phyloP scores from a whole-genome alignment of 805 yeast species.

The Candida succiphila region DNA sequence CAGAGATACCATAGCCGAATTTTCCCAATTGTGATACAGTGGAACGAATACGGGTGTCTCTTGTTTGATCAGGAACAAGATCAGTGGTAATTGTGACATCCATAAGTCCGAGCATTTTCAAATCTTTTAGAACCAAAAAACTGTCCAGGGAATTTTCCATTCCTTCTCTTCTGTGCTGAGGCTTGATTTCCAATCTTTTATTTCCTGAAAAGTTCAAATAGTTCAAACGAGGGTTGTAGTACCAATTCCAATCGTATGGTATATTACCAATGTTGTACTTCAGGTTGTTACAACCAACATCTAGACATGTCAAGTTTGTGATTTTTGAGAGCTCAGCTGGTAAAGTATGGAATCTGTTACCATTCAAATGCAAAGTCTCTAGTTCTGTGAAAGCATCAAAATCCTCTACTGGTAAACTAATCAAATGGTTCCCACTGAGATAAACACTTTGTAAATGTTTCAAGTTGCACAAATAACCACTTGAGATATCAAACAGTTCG shows the following conservation, averaged over 20 bases:
- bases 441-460: constrained; percentile 52
- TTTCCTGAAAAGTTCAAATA: constrained; percentile 90
- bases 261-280: constrained; percentile 89
- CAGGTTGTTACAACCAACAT: constrained; percentile 83
- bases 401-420: constrained; percentile 79
- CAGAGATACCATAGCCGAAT: constrained; percentile 87
- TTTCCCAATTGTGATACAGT: constrained; percentile 72
- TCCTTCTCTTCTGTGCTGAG: constrained; percentile 45
- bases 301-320: constrained; percentile 55
- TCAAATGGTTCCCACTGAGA: constrained; percentile 74
- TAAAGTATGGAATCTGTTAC: constrained; percentile 73
- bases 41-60: constrained; percentile 78
- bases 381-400: constrained; percentile 52
- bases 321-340: constrained; percentile 83
- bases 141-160: constrained; percentile 60
- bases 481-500: constrained; percentile 72
- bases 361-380: constrained; percentile 59
- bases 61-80: constrained; percentile 79
- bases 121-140: constrained; percentile 47
- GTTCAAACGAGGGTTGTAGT: constrained; percentile 62
- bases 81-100: constrained; percentile 91
- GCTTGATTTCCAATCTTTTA: constrained; percentile 80
- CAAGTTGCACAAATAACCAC: constrained; percentile 54
- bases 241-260: constrained; percentile 98
- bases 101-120: constrained; percentile 77